Evolutionary conservation across 108 stramenopile species (phyloP), one percentile per base, ranked within the genome.

Genomic region (Nitzschia palea): DNA sequence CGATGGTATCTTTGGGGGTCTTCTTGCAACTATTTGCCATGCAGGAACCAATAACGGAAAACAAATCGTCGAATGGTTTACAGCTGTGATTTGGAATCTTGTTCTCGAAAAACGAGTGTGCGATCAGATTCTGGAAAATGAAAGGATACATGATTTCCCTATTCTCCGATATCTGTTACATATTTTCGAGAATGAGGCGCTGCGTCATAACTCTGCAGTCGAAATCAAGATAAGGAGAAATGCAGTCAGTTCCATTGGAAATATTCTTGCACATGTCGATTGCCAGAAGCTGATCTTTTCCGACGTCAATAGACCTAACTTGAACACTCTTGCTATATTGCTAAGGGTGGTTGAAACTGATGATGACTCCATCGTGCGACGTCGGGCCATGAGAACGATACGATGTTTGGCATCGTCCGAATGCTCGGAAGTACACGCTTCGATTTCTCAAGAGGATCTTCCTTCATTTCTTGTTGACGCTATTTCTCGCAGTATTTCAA

Each of bases 31-130:
- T 2, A 65, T 26, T 43, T 66, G 56, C 48, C 5, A 12, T 14
- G 29, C 25, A 3, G 34, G 44, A 34, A 12, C 32, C 10, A 20
- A 10, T 1, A 26, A 47, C 5, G 33, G 52, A 20, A 17, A 37
- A 17, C 51, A 60, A 32, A 31, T 70, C 12, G 28, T 34, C 23
- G 82, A 78, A 53, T 70, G 47, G 44, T 47, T 75, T 20, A 83
- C 84, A 6, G 77, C 80, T 26, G 71, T 88, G 8, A 64, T 73
- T 44, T 79, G 78, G 78, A 79, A 79, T 66, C 54, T 79, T 23
- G 72, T 44, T 0, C 34, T 78, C 8, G 67, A 68, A 26, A 50
- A 43, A 28, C 1, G 17, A 0, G 61, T 61, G 8, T 54, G 73
- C 20, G 33, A 60, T 14, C n/a, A 33, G 15, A 14, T 74, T 1